Base-by-base conservation (phyloP, 805 yeast species). In the Grigorovia jiainica region DNA sequence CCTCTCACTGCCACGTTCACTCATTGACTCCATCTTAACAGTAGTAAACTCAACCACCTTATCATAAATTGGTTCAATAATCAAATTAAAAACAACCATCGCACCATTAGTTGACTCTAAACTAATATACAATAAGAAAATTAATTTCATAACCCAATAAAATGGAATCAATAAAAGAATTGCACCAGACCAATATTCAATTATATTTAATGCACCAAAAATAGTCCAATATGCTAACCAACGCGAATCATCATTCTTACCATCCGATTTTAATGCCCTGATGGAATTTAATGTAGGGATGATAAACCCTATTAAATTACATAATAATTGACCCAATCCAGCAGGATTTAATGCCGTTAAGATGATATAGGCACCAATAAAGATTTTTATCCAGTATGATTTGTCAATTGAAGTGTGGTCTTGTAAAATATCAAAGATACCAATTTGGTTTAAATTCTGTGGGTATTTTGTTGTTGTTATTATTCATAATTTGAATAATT, bases 201-300 rank as follows among this genome's bases (percentile, higher is more conserved):
- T 61, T 41, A 92, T 89, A 63, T 80, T 86, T 69, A 92, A 76
- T 54, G 80, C 79, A 13, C 96, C 95, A 61, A 85, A 92, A n/a
- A 92, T 95, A 44, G 92, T 96, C 98, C 98, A 92, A 72, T 92
- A 92, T 11, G 97, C 85, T 58, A 92, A 75, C 61, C 85, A 76
- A 62, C 82, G 81, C 37, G 92, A 79, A 65, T 92, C 99, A 63
- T 90, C 97, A 34, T 68, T 65, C 34, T 78, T 66, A 18, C 33
- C 20, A 15, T 74, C 58, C 18, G 95, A 82, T 63, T 79, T 83
- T 51, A 92, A 71, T 18, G 98, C 97, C 48, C 76, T 61, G 47
- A 92, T 70, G 7, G 97, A 90, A 59, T 73, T 78, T 70, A 89
- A 90, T 41, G 92, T 90, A 36, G 99, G 98, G 47, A 87, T 62